Evolutionary conservation across 1,139 yeast species (phyloP).

Genomic region (Geotrichum klebahnii): DNA sequence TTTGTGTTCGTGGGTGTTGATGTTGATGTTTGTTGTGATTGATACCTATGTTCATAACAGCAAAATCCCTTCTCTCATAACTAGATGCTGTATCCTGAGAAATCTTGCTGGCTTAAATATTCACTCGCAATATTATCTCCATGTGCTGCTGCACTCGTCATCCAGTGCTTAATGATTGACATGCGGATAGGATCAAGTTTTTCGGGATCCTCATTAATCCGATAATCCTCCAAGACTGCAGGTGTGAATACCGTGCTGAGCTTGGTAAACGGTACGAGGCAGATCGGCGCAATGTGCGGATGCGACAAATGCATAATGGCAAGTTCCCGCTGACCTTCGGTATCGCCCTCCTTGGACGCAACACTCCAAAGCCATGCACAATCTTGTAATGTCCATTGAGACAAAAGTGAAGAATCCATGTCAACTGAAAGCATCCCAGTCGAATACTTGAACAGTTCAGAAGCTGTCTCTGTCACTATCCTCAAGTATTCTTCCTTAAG

Average conservation of each 20-base stretch:
- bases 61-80: neutral
- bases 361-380: conserved; percentile 36
- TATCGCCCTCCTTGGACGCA: conserved; percentile 36
- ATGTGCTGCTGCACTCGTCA: conserved; percentile 34
- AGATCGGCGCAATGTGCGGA: conserved; percentile 33
- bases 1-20: no score
- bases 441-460: conserved; percentile 36
- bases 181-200: conserved; percentile 36
- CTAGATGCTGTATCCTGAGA: conserved; percentile 4
- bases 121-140: conserved; percentile 37
- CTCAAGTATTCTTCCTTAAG: conserved; percentile 37
- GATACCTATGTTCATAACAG: neutral
- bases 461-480: conserved; percentile 35
- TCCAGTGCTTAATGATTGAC: conserved; percentile 37
- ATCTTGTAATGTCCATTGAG: conserved; percentile 31
- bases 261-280: conserved; percentile 32
- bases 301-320: conserved; percentile 37
- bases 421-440: conserved; percentile 30
- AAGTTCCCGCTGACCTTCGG: conserved; percentile 35
- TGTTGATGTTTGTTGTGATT: no score
- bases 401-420: conserved; percentile 23
- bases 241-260: conserved; percentile 30
- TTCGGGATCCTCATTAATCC: conserved; percentile 29
- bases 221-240: conserved; percentile 28
- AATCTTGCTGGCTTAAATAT: conserved; percentile 26